Conservation (phyloP, 345 rosid genomes). For the Hibiscus syriacus region DNA sequence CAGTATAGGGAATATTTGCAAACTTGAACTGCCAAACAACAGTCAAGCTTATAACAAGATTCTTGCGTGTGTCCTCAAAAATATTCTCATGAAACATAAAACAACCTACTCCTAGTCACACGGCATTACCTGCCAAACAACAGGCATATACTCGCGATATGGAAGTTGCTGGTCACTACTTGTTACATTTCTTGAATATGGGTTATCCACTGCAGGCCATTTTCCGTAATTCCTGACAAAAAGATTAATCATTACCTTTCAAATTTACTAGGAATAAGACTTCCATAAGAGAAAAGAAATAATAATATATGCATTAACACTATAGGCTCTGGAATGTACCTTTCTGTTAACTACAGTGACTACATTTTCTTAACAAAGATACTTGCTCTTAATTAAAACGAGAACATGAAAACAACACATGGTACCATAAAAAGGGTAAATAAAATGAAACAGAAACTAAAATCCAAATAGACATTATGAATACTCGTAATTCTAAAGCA, state of each 20-base stretch:
- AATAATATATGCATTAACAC: neutral
- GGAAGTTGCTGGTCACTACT: slow-evolving; percentile 27
- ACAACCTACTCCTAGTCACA: slow-evolving; percentile 8
- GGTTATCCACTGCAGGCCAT: slow-evolving; percentile 16
- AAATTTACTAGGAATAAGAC: slow-evolving; percentile 12
- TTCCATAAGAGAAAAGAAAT: neutral
- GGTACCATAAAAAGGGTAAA: neutral
- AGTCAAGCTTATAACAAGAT: neutral
- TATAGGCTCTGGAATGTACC: neutral
- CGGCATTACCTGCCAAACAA: slow-evolving; percentile 69
- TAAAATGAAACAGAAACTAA: neutral
- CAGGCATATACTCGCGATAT: slow-evolving; percentile 77
- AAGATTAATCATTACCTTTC: slow-evolving; percentile 5
- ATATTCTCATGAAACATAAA: neutral
- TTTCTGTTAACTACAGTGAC: neutral
- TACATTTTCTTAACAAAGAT: neutral
- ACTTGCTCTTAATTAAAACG: neutral
- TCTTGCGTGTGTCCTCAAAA: neutral
- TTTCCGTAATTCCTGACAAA: slow-evolving; percentile 27
- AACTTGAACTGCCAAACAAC: slow-evolving; percentile 2
- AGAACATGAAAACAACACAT: neutral
- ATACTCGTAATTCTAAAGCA: no score
- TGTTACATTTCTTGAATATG: slow-evolving; percentile 20
- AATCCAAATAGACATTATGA: neutral
- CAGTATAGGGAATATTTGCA: neutral